phyloP scores from a whole-genome alignment of 805 yeast species.

The Ogataea salicorniae region DNA sequence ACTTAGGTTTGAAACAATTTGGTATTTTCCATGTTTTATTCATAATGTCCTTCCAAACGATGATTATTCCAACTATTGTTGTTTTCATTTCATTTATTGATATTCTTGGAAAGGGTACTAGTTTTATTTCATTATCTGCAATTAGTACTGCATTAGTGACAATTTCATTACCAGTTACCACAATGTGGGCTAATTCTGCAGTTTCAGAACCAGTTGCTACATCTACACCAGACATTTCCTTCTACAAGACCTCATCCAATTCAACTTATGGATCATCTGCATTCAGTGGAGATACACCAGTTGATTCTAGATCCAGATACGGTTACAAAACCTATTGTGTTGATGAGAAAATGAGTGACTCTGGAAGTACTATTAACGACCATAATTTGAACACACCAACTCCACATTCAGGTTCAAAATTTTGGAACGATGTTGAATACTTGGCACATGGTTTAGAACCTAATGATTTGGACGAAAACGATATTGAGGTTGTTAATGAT shows the following conservation, averaged over 20 bases:
- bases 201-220: slow-evolving; percentile 43
- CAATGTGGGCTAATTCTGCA: slow-evolving; percentile 82
- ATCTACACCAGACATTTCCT: slow-evolving; percentile 28
- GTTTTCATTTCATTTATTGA: slow-evolving; percentile 48
- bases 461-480: slow-evolving; percentile 13
- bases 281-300: slow-evolving; percentile 6
- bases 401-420: slow-evolving; percentile 16
- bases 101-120: slow-evolving; percentile 28
- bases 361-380: slow-evolving; percentile 3
- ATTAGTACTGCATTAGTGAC: slow-evolving; percentile 60
- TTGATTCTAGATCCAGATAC: slow-evolving; percentile 9
- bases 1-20: slow-evolving; percentile 75
- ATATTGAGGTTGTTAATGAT: slow-evolving; percentile 10
- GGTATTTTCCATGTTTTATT: slow-evolving; percentile 75
- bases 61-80: slow-evolving; percentile 70
- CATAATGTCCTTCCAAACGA: slow-evolving; percentile 77
- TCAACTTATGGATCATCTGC: slow-evolving; percentile 14
- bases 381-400: slow-evolving; percentile 12
- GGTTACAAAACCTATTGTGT: slow-evolving; percentile 8
- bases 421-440: slow-evolving; percentile 29
- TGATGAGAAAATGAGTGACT: not conserved
- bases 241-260: slow-evolving; percentile 13
- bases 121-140: slow-evolving; percentile 39
- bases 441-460: slow-evolving; percentile 27
- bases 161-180: slow-evolving; percentile 71